Evolutionary conservation across 805 yeast genomes (phyloP), one percentile per base, ranked within the genome.

Genomic region (Nakazawaea ernobii): DNA sequence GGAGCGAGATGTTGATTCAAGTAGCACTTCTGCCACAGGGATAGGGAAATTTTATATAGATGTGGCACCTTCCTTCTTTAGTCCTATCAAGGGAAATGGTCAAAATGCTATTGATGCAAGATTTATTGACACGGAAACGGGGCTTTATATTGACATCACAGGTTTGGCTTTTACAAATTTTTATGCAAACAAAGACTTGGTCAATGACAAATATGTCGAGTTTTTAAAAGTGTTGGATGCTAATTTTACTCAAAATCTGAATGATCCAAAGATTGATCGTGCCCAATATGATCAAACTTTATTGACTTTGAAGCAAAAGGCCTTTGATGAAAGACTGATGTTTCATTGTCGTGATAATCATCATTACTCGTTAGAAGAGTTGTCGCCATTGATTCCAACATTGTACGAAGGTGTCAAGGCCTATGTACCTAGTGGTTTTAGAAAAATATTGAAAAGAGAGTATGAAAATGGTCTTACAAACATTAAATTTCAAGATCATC

Each of bases 121-220:
- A 45, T 78, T 83, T 56, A 78, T 83, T 40, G 88, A 83, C 58
- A 63, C 80, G 8, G 77, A 74, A 49, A 73, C 84, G 3, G 90
- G 89, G 0, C 60, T 79, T 37, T 83, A 79, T 56, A 77, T 83
- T 46, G 90, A 83, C 57, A 76, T 83, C 35, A 83, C 90, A 0
- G 87, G 77, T 0, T 62, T 81, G 46, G 72, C 82, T 7, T 61
- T 72, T 14, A 67, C 76, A 17, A 63, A 57, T 44, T 54, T 52
- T 27, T 45, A 42, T 42, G 49, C 51, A 42, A 63, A 52, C 39
- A 52, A 52, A 26, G 52, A 54, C 1, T 45, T 55, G 39, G 53
- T 49, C 8, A 46, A 37, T 8, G 42, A 32, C 10, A 32, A 24
- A n/a, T 36, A 32, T 29, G 32, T 35, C 24, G 53, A 24, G 51